Conservation (phyloP, 2,329 filamentous ascomycete species). For the Myriangium duriaei region DNA sequence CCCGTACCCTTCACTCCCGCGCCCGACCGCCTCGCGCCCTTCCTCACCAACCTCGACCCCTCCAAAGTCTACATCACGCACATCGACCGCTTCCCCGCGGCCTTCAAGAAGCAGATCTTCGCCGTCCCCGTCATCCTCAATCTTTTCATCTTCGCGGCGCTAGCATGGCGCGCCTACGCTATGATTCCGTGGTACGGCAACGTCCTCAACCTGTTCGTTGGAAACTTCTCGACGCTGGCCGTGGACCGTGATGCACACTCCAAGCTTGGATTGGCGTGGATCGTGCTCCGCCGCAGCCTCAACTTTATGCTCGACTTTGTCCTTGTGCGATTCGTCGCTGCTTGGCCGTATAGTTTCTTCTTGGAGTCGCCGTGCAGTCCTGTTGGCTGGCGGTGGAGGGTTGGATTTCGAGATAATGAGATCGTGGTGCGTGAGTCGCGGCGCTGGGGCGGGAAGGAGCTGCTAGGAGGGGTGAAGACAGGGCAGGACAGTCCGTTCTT, state of each 20-base stretch:
- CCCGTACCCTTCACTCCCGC: slow-evolving; percentile 52
- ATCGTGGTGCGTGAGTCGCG: slow-evolving; percentile 69
- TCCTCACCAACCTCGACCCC: slow-evolving; percentile 53
- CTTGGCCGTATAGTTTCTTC: slow-evolving; percentile 41
- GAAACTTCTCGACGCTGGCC: slow-evolving; percentile 52
- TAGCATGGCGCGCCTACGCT: slow-evolving; percentile 55
- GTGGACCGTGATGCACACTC: slow-evolving; percentile 47
- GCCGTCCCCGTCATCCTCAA: slow-evolving; percentile 68
- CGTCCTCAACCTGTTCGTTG: slow-evolving; percentile 52
- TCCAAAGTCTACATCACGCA: slow-evolving; percentile 73
- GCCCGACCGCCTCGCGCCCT: slow-evolving; percentile 49
- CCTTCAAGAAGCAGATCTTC: slow-evolving; percentile 75
- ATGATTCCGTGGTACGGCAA: slow-evolving; percentile 62
- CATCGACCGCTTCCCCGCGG: slow-evolving; percentile 56
- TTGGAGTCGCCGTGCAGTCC: slow-evolving; percentile 53
- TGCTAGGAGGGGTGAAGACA: slow-evolving; percentile 40
- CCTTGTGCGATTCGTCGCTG: slow-evolving; percentile 30
- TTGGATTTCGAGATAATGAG: slow-evolving; percentile 70
- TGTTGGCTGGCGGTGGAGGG: slow-evolving; percentile 55
- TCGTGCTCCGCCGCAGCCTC: slow-evolving; percentile 47
- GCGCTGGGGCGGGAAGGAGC: slow-evolving; percentile 53
- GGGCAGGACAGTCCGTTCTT: slow-evolving; percentile 44
- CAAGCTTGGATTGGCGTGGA: slow-evolving; percentile 43
- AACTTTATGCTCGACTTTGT: slow-evolving; percentile 65
- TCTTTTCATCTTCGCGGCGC: slow-evolving; percentile 48